Evolutionary conservation across 345 rosid species (phyloP).

Genomic region (Bruguiera parviflora): DNA sequence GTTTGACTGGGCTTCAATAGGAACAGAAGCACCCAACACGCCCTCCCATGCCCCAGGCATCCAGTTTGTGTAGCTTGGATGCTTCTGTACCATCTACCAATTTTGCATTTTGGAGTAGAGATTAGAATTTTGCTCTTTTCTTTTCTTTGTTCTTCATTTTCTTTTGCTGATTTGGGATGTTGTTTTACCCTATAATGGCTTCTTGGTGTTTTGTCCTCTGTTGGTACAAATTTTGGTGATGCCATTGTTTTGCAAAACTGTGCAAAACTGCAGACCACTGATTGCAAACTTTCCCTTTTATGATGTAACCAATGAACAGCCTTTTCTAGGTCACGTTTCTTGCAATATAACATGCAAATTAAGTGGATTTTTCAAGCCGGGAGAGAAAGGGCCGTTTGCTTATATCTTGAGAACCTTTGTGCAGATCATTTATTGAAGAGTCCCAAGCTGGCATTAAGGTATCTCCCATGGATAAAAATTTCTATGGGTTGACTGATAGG

Average conservation of each 20-base stretch:
- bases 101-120: neutral
- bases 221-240: no score
- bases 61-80: neutral
- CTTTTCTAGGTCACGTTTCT: slow-evolving; percentile 9
- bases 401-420: slow-evolving; percentile 20
- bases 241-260: no score
- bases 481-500: slow-evolving; percentile 86
- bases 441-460: slow-evolving; percentile 96
- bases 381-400: slow-evolving; percentile 13
- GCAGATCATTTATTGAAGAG: slow-evolving; percentile 93
- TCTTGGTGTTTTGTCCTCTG: no score
- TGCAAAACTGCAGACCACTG: no score
- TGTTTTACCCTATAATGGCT: no score
- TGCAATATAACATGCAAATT: neutral
- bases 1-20: no score
- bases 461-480: slow-evolving; percentile 84
- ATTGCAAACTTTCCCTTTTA: neutral
- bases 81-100: neutral
- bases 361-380: neutral
- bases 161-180: no score
- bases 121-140: neutral
- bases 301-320: neutral
- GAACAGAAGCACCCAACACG: no score
- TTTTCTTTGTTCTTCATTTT: neutral
- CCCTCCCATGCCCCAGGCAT: no score